A percentile compares a stretch with the other conserved stretches of the same genome.
phyloP scores from a whole-genome alignment of 2,329 filamentous ascomycete genomes.

The Aspergillus sclerotialis region DNA sequence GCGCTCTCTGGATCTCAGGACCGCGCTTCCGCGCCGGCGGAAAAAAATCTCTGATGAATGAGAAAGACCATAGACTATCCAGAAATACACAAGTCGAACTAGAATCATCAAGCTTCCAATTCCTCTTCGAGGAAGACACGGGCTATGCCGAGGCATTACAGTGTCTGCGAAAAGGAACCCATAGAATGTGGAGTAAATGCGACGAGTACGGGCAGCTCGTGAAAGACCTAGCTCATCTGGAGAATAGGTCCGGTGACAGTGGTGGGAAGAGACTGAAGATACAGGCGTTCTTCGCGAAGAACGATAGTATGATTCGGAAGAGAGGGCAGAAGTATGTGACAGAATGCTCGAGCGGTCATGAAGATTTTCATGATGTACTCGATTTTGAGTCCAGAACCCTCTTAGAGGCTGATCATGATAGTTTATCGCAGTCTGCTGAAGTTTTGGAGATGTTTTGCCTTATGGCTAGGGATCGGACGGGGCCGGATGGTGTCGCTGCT shows the following conservation, averaged over 20 bases:
- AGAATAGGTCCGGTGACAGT: neutral
- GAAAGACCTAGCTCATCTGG: constrained; percentile 9
- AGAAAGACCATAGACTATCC: constrained; percentile 12
- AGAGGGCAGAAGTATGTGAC: constrained; percentile 39
- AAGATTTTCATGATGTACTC: constrained; percentile 22
- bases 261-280: constrained; percentile 22
- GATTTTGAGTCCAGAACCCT: constrained; percentile 26
- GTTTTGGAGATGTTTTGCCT: constrained; percentile 11
- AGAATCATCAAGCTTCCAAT: constrained; percentile 5
- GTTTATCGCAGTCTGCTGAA: constrained; percentile 9
- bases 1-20: constrained; percentile 1
- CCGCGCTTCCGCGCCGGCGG: constrained; percentile 2
- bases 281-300: constrained; percentile 28
- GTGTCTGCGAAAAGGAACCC: constrained; percentile 27
- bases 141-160: constrained; percentile 33
- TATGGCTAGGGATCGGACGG: neutral
- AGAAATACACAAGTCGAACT: constrained; percentile 11
- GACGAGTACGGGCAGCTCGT: constrained; percentile 26
- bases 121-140: constrained; percentile 22
- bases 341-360: constrained; percentile 29
- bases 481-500: too few relatives aligned
- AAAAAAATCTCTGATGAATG: constrained; percentile 10
- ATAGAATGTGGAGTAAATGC: constrained; percentile 25
- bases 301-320: constrained; percentile 38
- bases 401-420: constrained; percentile 36